Evolutionary conservation across 306 rosid species (phyloP), one percentile per base, ranked within the genome.

Genomic region (Hippophae gyantsensis): DNA sequence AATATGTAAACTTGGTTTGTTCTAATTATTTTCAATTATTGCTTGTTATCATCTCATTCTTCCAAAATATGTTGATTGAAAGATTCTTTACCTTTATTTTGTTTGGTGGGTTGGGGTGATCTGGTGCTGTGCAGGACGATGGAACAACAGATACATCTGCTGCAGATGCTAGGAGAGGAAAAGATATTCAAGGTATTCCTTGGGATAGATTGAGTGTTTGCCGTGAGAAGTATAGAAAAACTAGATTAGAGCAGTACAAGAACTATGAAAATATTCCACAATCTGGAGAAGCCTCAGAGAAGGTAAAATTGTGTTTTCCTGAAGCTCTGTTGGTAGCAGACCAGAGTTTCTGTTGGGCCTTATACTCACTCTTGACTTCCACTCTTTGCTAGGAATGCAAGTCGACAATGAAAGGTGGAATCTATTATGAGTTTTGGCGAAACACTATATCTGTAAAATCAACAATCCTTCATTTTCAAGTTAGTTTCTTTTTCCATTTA

Each of bases 211-310:
- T 71, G 57, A 71, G 64, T 40, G 60, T 65, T 38, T 64, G 62
- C 13, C 70, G 76, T 13, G 76, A 71, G 56, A 71, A 59, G 52
- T 71, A 71, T 57, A 62, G 76, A 52, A 58, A 58, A 53, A 65
- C 71, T 40, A 71, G 76, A 41, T 61, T 65, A 23, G 71, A 65
- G 40, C 71, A 71, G 48, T 71, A 71, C 13, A 71, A 65, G 54
- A 71, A 71, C 14, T 71, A 71, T 59, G 76, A 71, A 71, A 71
- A 71, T 71, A 64, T 71, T 64, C 76, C 76, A 13, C 69, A 56
- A 54, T 71, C 76, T 5, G 76, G 76, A 71, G 66, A 67, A 53
- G 52, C 66, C 47, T 62, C 69, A 13, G 71, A 58, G 54, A 71
- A 71, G 71, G 76, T 71, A 64, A 14, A 43, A n/a, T 45, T 45